Conservation (phyloP, 176 grass and related monocot genomes). For the Cenchrus purpureus region DNA sequence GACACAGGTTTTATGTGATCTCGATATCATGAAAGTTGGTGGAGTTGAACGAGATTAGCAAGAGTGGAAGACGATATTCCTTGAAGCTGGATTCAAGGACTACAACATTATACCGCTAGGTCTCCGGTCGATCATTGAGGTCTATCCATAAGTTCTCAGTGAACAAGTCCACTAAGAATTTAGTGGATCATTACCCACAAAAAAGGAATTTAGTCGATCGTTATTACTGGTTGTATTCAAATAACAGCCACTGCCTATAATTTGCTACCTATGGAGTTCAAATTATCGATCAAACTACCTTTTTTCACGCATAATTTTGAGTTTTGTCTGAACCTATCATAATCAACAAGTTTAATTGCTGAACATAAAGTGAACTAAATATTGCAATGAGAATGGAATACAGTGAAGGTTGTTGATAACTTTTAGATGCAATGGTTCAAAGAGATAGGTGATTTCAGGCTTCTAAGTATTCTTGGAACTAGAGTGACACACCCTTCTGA, state of each 20-base stretch:
- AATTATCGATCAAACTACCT: too few species aligned
- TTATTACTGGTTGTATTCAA: too few species aligned
- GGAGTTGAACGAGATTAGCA: slow-evolving; percentile 21
- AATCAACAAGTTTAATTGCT: background rate
- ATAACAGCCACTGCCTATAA: too few species aligned
- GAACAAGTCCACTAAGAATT: background rate
- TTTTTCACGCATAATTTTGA: background rate
- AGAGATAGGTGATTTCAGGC: too few species aligned
- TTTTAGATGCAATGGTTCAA: too few species aligned
- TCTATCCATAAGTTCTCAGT: slow-evolving; percentile 11
- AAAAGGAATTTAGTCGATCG: too few species aligned
- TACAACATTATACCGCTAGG: slow-evolving; percentile 47
- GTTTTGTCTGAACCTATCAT: background rate
- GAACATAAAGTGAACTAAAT: too few species aligned
- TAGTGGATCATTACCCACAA: too few species aligned
- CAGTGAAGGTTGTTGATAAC: background rate
- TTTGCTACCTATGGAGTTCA: too few species aligned
- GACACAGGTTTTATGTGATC: slow-evolving; percentile 23
- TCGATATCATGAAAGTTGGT: slow-evolving; percentile 40
- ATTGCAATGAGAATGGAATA: too few species aligned
- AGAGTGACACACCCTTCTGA: too few species aligned
- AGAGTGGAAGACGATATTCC: slow-evolving; percentile 2
- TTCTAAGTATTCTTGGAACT: too few species aligned
- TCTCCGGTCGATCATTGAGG: slow-evolving; percentile 44
- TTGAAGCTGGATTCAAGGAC: slow-evolving; percentile 9